Base-by-base conservation (phyloP, 768 basidiomycete species). In the Serendipita sp. region DNA sequence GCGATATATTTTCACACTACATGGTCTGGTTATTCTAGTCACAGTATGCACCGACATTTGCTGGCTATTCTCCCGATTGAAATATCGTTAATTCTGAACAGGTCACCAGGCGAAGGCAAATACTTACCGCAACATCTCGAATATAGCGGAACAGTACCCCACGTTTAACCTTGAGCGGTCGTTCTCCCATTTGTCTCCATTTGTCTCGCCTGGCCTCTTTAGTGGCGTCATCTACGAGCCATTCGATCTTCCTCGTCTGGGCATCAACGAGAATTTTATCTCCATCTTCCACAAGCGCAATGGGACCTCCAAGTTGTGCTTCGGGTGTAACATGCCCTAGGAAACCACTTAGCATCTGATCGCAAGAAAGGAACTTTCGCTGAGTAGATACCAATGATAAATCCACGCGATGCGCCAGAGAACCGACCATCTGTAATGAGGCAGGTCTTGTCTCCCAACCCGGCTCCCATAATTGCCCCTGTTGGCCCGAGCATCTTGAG, bases 391-490 rank as follows among this genome's bases (percentile, higher is more conserved):
- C 80, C 81, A 64, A 83, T 81, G 71, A 82, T 81, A 72, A 83
- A 84, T 4, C 83, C 83, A 46, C 80, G 76, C 4, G 81, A 87
- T 2, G 90, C 91, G 15, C 91, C 91, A 18, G 87, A 88, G 79
- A 93, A 93, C 16, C 91, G 83, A 58, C 91, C 91, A 71, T 94
- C 91, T 0, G 91, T 94, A 67, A 94, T 85, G 60, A 94, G 78
- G 0, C 87, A 87, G 2, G 87, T 89, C 36, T 83, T 83, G 53
- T 81, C 80, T 46, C 85, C 82, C 29, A 94, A 77, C 31, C 91
- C 90, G 53, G 89, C 89, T 23, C 91, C 91, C 70, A 89, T 84
- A 66, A 94, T 78, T 6, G 89, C 89, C 36, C 81, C 87, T 6
- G 91, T 92, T 1, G 89, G 89, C 18, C 88, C 88, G 80, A 67